Conservation (phyloP, 2,329 filamentous ascomycete species). For the Xylaria sp. region DNA sequence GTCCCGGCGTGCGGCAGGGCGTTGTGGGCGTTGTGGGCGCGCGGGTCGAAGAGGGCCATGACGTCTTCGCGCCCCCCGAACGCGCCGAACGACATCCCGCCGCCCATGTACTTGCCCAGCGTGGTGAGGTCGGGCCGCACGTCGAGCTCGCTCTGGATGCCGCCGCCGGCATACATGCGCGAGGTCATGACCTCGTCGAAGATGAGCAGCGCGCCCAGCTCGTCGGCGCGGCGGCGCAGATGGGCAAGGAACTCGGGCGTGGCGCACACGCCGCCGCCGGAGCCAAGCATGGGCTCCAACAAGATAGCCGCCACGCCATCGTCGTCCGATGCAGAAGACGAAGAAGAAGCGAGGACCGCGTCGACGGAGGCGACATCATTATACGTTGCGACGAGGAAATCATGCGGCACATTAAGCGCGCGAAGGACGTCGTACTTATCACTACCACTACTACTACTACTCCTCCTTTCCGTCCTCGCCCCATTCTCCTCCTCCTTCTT, state of each 20-base stretch:
- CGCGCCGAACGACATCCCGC: conserved; percentile 73
- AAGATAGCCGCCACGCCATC: conserved; percentile 69
- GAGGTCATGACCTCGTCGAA: conserved; percentile 80
- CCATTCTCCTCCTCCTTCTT: not conserved
- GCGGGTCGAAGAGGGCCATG: conserved; percentile 66
- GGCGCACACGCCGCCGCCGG: conserved; percentile 67
- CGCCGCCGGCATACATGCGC: conserved; percentile 60
- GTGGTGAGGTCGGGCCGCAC: conserved; percentile 71
- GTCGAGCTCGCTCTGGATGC: conserved; percentile 57
- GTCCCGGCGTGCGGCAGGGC: conserved; percentile 64
- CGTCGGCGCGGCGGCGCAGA: conserved; percentile 60
- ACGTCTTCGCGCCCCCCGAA: conserved; percentile 71
- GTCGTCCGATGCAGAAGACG: conserved; percentile 23
- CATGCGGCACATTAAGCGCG: conserved; percentile 47
- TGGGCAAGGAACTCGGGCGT: conserved; percentile 62
- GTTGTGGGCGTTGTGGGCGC: no score
- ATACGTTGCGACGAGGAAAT: conserved; percentile 71
- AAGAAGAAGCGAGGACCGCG: conserved; percentile 52
- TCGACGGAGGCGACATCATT: conserved; percentile 66
- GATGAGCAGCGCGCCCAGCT: conserved; percentile 68
- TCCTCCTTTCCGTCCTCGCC: not conserved
- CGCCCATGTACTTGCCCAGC: conserved; percentile 74
- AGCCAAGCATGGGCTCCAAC: conserved; percentile 74
- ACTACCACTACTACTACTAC: no score
- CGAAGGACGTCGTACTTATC: conserved; percentile 25